These are phyloP conservation scores for Pulveroboletus sp. DNA, from an alignment of 768 basidiomycete species.

Conservation along the genomic window DNA sequence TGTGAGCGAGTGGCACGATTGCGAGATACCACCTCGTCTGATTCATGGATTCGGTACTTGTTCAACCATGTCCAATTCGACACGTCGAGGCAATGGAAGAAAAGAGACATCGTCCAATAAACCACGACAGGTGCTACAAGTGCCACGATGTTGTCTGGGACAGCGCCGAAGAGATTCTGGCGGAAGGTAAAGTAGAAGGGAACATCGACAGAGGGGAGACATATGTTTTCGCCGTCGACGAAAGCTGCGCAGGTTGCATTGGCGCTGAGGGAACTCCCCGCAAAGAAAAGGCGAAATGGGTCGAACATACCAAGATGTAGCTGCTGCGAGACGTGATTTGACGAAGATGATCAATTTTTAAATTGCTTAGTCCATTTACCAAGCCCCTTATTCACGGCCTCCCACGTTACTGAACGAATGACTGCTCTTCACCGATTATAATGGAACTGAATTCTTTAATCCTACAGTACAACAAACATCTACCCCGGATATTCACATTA, in stretches of 20 bases:
- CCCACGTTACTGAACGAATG: conserved; percentile 8
- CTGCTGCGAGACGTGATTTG: not conserved
- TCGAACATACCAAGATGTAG: conserved; percentile 10
- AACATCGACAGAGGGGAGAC: conserved; percentile 29
- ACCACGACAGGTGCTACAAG: conserved; percentile 70
- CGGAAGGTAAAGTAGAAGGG: conserved; percentile 56
- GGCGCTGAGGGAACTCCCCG: conserved; percentile 18
- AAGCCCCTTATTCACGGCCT: conserved; percentile 3
- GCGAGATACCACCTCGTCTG: conserved; percentile 64
- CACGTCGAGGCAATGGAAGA: conserved; percentile 82
- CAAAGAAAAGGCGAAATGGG: conserved; percentile 5
- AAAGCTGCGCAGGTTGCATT: conserved; percentile 35
- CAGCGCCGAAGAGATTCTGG: conserved; percentile 42
- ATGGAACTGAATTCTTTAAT: conserved; percentile 18
- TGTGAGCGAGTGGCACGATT: conserved; percentile 70
- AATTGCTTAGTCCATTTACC: no score
- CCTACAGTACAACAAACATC: conserved; percentile 33
- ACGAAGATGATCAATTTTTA: not conserved
- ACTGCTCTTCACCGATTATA: no score
- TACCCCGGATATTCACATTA: conserved; percentile 32
- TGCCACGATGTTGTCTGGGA: conserved; percentile 70
- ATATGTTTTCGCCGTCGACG: conserved; percentile 34
- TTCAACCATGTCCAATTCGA: conserved; percentile 74
- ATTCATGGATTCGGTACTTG: conserved; percentile 84
- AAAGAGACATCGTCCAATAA: conserved; percentile 78